Evolutionary conservation across 78 protist species (phyloP).

Genomic region (Dictyostelium purpureum): DNA sequence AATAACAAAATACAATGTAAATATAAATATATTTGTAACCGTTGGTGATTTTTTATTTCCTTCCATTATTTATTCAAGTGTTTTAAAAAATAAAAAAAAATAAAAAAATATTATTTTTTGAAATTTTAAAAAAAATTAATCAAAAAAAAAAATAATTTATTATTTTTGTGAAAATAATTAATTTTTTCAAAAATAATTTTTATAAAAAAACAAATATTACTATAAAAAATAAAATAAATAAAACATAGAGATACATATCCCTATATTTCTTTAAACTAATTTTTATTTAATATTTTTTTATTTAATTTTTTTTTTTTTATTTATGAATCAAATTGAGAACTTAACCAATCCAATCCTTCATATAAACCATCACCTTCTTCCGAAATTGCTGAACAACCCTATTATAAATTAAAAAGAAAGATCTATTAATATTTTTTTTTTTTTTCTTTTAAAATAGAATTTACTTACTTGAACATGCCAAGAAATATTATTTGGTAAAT

Average conservation of each 20-base stretch:
- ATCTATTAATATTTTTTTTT: background rate
- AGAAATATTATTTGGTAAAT: conserved; percentile 56
- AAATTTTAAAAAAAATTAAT: background rate
- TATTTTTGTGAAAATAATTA: too few relatives aligned
- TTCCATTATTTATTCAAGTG: background rate
- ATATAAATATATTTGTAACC: background rate
- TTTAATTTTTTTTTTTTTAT: background rate
- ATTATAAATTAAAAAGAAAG: background rate
- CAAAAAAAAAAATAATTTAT: background rate
- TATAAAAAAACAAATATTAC: background rate
- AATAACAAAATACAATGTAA: background rate
- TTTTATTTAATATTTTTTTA: background rate
- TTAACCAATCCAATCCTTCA: conserved; percentile 87
- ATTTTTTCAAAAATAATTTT: background rate
- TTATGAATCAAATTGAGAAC: conserved; percentile 63
- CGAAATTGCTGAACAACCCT: conserved; percentile 74
- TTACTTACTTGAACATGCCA: conserved; percentile 73
- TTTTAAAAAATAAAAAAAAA: background rate
- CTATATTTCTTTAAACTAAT: background rate
- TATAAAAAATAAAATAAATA: background rate
- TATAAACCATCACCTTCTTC: conserved; percentile 85
- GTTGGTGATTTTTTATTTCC: background rate
- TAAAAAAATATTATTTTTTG: background rate
- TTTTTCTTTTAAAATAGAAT: background rate
- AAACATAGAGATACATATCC: background rate